Evolutionary conservation across 495 filamentous ascomycete species (phyloP).

Genomic region (Aspergillus asperescens): DNA sequence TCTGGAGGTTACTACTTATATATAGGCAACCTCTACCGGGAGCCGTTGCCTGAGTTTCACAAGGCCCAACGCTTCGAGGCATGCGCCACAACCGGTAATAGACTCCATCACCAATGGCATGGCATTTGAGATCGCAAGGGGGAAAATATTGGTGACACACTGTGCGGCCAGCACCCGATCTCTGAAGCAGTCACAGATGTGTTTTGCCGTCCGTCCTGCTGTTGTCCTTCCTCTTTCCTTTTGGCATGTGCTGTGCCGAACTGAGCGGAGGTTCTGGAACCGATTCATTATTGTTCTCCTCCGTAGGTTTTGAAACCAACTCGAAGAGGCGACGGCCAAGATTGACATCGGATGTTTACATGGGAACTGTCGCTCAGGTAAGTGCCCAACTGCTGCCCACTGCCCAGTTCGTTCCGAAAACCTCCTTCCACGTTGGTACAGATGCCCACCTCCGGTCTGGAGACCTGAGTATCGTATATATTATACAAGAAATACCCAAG

Average conservation of each 20-base stretch:
- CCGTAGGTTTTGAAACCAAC: no score
- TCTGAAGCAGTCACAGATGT: constrained; percentile 6
- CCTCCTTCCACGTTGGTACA: no score
- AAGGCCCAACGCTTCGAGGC: constrained; percentile 1
- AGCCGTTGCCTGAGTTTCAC: constrained; percentile 2
- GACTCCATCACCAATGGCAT: neutral
- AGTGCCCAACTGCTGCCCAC: no score
- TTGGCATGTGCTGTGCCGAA: constrained; percentile 1
- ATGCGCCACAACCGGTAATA: constrained; percentile 6
- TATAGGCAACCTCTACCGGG: neutral
- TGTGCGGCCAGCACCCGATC: constrained; percentile 9
- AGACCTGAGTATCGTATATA: no score
- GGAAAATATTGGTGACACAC: constrained; percentile 3
- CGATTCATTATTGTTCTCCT: no score
- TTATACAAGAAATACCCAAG: no score
- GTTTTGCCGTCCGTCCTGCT: neutral
- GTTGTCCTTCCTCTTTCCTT: neutral
- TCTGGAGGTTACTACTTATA: neutral
- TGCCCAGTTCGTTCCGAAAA: no score
- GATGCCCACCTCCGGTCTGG: no score
- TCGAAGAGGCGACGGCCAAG: no score
- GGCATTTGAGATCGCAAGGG: neutral
- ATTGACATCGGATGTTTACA: no score
- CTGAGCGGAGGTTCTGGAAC: neutral
- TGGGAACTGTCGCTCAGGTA: no score